Evolutionary conservation across 2,329 filamentous ascomycete genomes (phyloP).

Genomic region (Passalora sequoiae): DNA sequence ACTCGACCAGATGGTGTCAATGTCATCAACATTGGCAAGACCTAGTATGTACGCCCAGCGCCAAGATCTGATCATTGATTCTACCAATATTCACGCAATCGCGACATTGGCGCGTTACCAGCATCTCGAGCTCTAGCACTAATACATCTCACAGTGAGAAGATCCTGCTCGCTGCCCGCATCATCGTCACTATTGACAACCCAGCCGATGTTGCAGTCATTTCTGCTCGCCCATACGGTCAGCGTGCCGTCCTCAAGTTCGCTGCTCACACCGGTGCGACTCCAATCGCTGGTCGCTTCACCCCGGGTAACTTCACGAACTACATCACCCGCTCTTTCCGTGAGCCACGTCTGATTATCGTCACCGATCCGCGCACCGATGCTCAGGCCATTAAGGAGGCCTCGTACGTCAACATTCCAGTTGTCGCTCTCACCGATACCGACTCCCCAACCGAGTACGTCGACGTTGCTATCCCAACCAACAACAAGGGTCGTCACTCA

Average conservation of each 20-base stretch:
- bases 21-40: conserved; percentile 99
- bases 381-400: conserved; percentile 99
- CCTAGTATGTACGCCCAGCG: conserved; percentile 63
- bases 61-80: background rate
- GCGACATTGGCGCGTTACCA: background rate
- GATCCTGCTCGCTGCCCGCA: conserved; percentile 96
- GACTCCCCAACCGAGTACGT: conserved; percentile 99
- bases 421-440: conserved; percentile 98
- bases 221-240: conserved; percentile 98
- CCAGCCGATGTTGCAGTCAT: conserved; percentile 98
- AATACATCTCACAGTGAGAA: conserved; percentile 71
- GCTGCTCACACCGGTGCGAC: conserved; percentile 95
- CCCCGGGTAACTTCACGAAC: conserved; percentile 99
- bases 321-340: conserved; percentile 99
- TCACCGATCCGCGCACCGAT: conserved; percentile 99
- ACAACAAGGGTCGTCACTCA: conserved; percentile 99
- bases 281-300: conserved; percentile 99
- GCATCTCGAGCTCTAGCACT: conserved; percentile 6
- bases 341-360: conserved; percentile 98
- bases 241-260: conserved; percentile 99
- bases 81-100: background rate
- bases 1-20: conserved; percentile 97
- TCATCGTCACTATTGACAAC: conserved; percentile 99
- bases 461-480: conserved; percentile 98
- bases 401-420: conserved; percentile 99